Conservation (phyloP, 2,329 filamentous ascomycete genomes). For the Fusarium burgessii region DNA sequence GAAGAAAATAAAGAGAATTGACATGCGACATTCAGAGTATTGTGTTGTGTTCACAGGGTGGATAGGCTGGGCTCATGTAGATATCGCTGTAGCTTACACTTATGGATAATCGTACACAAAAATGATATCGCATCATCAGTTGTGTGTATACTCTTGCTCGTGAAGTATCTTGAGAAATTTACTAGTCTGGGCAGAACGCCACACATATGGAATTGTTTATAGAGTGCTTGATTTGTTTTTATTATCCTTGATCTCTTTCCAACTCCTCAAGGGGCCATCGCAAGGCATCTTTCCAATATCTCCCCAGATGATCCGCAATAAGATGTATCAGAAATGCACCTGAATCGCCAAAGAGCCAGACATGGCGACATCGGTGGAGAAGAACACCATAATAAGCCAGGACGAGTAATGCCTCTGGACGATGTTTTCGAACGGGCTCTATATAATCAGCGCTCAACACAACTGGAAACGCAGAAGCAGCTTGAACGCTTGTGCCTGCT, state of each 20-base stretch:
- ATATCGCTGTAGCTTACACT: constrained; percentile 27
- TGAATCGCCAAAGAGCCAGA: constrained; percentile 56
- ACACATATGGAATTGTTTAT: not conserved
- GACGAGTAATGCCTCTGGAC: constrained; percentile 59
- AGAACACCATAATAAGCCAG: constrained; percentile 63
- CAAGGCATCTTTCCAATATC: constrained; percentile 51
- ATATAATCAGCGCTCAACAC: constrained; percentile 51
- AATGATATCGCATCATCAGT: not conserved
- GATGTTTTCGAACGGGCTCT: constrained; percentile 51
- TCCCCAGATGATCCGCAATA: constrained; percentile 50
- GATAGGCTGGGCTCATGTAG: constrained; percentile 18
- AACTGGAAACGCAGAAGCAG: constrained; percentile 51
- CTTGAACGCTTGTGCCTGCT: constrained; percentile 44
- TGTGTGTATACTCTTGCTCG: not conserved
- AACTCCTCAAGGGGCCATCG: constrained; percentile 52
- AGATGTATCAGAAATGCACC: constrained; percentile 50
- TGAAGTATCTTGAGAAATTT: not conserved
- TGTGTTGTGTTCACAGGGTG: constrained; percentile 6
- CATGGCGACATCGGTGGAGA: constrained; percentile 55
- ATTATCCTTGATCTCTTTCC: constrained; percentile 44
- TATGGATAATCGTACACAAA: constrained; percentile 14
- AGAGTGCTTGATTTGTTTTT: not conserved
- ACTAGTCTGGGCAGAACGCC: not conserved
- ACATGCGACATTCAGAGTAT: constrained; percentile 16
- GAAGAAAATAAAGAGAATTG: constrained; percentile 40